Base-by-base conservation (phyloP, 768 basidiomycete species). In the Amanita jacksonii region DNA sequence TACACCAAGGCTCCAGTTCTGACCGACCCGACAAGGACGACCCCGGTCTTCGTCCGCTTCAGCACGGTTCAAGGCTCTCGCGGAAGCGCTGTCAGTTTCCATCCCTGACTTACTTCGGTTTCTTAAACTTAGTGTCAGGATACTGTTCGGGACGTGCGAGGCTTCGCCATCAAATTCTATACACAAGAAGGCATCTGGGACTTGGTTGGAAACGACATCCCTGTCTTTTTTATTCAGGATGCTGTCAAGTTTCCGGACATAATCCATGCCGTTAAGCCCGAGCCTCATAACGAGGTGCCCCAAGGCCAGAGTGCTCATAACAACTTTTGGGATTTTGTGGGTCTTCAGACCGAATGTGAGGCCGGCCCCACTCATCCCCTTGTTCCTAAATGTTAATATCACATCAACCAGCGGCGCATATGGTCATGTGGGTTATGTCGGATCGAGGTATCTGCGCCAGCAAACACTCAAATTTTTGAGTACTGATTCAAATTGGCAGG, bases 141-240 rank as follows among this genome's bases (percentile, higher is more conserved):
- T 50, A 82, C 80, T 19, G 83, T 85, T 32, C 77, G 88, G 31
- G 89, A 93, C 54, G 86, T 89, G 18, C 76, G 89, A 48, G 90
- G 90, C 0, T 93, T 93, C 55, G 89, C 91, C 0, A 64, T 72
- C 41, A 81, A 89, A 54, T 78, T 91, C 52, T 91, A 89, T 59
- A 88, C 90, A 0, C 58, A 78, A 1, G 84, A 91, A 59, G 88
- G 88, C 3, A 89, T 86, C 51, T 85, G 82, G 82, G 89, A 92
- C 54, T 63, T 93, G 25, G 88, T 90, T 27, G 85, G 78, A n/a
- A 86, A 88, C 54, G 69, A 88, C 51, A 79, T 85, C 27, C 85
- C 88, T 6, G 76, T 90, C 16, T 87, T 89, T 67, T 81, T 85
- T 63, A 79, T 90, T 40, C 81, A 83, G 54, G 81, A 85, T 48